A percentile compares a stretch with the other conserved stretches of the same genome.
phyloP scores from a whole-genome alignment of 768 basidiomycete species.

The Hericium alpestre region DNA sequence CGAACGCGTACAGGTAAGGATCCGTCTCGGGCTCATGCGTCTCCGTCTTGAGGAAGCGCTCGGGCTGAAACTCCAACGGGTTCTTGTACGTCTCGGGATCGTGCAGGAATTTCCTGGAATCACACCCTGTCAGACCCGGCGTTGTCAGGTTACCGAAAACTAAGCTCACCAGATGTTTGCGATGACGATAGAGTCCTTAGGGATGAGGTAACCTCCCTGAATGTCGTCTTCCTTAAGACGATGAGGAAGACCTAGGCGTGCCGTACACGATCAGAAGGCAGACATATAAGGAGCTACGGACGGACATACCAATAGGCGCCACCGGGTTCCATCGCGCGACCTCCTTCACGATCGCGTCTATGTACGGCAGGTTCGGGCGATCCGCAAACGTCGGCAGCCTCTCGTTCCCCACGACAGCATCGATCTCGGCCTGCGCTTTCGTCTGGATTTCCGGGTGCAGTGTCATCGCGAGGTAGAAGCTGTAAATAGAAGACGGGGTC shows the following conservation, averaged over 20 bases:
- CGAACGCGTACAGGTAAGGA: background rate
- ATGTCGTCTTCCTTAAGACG: constrained; percentile 2
- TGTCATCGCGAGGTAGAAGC: constrained; percentile 11
- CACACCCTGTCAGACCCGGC: background rate
- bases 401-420: constrained; percentile 16
- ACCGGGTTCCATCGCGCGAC: constrained; percentile 7
- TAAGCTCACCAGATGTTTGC: constrained; percentile 5
- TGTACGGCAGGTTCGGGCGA: constrained; percentile 17
- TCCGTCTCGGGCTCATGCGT: background rate
- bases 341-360: constrained; percentile 19
- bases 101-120: constrained; percentile 20
- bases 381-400: constrained; percentile 18
- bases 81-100: constrained; percentile 23
- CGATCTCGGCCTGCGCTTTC: constrained; percentile 20
- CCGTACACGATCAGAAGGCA: background rate
- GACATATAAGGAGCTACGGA: too few species aligned
- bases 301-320: constrained; percentile 1
- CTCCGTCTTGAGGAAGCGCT: background rate
- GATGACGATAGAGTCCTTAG: constrained; percentile 9
- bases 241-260: background rate
- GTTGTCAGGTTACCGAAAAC: background rate
- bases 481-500: constrained; percentile 1
- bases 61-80: constrained; percentile 14
- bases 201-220: constrained; percentile 12
- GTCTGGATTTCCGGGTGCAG: constrained; percentile 7